Evolutionary conservation across 768 basidiomycete species (phyloP), one percentile per base, ranked within the genome.

Genomic region (Clitopilus hobsonii): DNA sequence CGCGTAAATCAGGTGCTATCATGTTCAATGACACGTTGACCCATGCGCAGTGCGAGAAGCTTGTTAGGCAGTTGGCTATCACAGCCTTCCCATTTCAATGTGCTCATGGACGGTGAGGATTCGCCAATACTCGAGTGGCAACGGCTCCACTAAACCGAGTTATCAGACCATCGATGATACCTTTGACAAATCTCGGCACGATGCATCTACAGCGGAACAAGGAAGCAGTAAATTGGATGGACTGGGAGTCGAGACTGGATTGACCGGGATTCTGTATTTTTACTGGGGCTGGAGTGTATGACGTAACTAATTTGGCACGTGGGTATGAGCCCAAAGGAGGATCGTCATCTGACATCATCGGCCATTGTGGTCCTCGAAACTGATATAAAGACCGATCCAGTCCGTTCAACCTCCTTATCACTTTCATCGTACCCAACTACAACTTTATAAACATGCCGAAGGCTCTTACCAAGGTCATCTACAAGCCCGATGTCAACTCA

Each of bases 71-170:
- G 59, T 77, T 99, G 25, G 77, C 86, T 7, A 67, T 78, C 57
- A 92, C 93, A 2, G 76, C 79, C 3, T 88, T 91, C 63, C 95
- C 96, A 1, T 98, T 97, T 70, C 91, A 92, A 66, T 99, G 97
- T 71, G 97, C 97, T 27, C 97, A 99, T 70, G 97, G 96, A 65
- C 79, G 91, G 91, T 88, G 56, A 41, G 70, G 32, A 14, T n/a
- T 36, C 66, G 48, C 28, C 27, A 49, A 29, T 51, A 53, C 23
- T 51, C 54, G 56, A 57, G 60, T 30, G 51, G 52, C 23, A 49
- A 55, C 22, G 16, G 8, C 24, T 56, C 7, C 28, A 26, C 18
- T 52, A 18, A 36, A 4, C 13, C 10, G 47, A 28, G 53, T 28
- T 7, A 27, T 5, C 57, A 78, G 76, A 36, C 76, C 76, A 22